Evolutionary conservation across 306 rosid species (phyloP).

Genomic region (Cucurbita pepo): DNA sequence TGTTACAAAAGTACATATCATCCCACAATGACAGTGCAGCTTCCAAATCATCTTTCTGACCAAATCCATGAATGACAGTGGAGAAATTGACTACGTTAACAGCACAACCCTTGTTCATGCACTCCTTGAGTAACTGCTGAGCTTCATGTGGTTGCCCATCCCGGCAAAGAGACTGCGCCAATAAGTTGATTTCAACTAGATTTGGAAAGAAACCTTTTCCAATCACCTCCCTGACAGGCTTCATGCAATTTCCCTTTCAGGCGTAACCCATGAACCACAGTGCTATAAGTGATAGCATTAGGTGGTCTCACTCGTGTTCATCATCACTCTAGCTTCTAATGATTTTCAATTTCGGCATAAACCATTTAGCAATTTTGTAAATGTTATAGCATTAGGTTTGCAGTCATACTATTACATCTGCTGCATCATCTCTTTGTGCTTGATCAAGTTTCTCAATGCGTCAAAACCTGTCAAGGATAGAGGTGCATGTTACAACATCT

Average conservation of each 20-base stretch:
- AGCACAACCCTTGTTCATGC: slow-evolving; percentile 58
- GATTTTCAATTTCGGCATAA: too few species aligned
- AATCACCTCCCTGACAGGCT: slow-evolving; percentile 44
- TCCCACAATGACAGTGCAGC: slow-evolving; percentile 65
- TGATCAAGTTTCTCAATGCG: slow-evolving; percentile 62
- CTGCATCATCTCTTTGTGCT: slow-evolving; percentile 42
- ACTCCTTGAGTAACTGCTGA: slow-evolving; percentile 56
- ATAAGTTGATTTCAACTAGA: slow-evolving; percentile 69
- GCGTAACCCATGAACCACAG: slow-evolving; percentile 65
- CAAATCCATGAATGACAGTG: slow-evolving; percentile 69
- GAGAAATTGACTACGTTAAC: slow-evolving; percentile 71
- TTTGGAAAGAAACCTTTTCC: slow-evolving; percentile 49
- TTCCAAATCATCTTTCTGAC: slow-evolving; percentile 57
- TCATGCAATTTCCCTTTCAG: slow-evolving; percentile 70
- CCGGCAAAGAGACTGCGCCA: slow-evolving; percentile 52
- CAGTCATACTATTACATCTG: too few species aligned
- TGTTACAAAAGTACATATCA: slow-evolving; percentile 75
- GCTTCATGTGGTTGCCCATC: slow-evolving; percentile 55
- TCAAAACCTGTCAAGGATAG: slow-evolving; percentile 60
- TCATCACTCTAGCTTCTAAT: slow-evolving; percentile 12
- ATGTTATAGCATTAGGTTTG: too few species aligned
- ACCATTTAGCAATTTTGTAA: too few species aligned
- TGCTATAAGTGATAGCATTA: slow-evolving; percentile 59
- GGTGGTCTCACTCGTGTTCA: slow-evolving; percentile 35
- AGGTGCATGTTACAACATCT: slow-evolving; percentile 76